Conservation (phyloP, 1,284 basidiomycete species). For the Porogramme epimiltina region DNA sequence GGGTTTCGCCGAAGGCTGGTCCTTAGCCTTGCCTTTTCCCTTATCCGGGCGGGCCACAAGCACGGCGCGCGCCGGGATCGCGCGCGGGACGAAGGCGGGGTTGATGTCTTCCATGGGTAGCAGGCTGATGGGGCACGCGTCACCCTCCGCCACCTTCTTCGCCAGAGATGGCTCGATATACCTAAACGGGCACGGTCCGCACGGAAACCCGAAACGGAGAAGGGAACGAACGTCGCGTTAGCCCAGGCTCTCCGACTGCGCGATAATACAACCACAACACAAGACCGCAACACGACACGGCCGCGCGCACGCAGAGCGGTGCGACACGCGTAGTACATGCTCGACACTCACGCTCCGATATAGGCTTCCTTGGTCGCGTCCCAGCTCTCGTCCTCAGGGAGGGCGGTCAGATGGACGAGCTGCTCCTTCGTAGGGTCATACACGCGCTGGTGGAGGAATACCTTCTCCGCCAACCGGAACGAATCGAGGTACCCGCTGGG, state of each 20-base stretch:
- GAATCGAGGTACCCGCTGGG: slow-evolving; percentile 76
- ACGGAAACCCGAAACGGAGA: neutral
- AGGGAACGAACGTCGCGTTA: slow-evolving; percentile 6
- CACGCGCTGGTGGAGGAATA: slow-evolving; percentile 93
- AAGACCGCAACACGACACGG: slow-evolving; percentile 12
- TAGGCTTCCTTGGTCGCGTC: slow-evolving; percentile 68
- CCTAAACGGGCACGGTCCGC: slow-evolving; percentile 37
- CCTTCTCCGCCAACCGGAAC: slow-evolving; percentile 85
- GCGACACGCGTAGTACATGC: slow-evolving; percentile 6
- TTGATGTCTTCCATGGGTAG: slow-evolving; percentile 81
- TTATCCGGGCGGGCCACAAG: slow-evolving; percentile 28
- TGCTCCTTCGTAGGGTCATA: slow-evolving; percentile 74
- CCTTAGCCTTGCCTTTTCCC: slow-evolving; percentile 42
- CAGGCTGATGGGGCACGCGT: slow-evolving; percentile 77
- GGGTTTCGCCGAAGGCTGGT: slow-evolving; percentile 30
- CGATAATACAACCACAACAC: slow-evolving; percentile 5
- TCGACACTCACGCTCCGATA: slow-evolving; percentile 69
- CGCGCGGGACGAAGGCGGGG: slow-evolving; percentile 62
- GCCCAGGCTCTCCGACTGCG: neutral
- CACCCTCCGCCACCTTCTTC: slow-evolving; percentile 72
- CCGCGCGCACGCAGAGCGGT: neutral
- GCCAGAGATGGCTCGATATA: slow-evolving; percentile 61
- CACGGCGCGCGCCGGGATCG: slow-evolving; percentile 36
- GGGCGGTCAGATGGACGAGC: slow-evolving; percentile 71
- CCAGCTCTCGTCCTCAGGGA: slow-evolving; percentile 54